These are phyloP conservation scores for Alloteropsis semialata DNA, from an alignment of 176 grass and related monocot genomes.

Conservation along the genomic window DNA sequence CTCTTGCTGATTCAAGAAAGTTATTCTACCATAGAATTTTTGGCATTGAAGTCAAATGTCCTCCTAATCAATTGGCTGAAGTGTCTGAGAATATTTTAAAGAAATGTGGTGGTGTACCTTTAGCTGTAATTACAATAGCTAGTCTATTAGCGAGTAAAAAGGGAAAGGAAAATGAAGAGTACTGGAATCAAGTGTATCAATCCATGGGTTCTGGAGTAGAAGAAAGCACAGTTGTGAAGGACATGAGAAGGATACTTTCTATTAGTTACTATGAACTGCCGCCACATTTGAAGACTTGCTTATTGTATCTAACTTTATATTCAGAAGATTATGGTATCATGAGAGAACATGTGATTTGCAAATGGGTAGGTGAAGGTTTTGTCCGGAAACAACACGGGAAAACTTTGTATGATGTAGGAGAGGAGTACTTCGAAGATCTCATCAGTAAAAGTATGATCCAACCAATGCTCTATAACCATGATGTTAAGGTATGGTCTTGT, in stretches of 20 bases:
- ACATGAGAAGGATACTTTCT: constrained; percentile 12
- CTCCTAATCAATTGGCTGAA: not conserved
- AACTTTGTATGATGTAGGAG: not conserved
- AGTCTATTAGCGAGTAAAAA: not conserved
- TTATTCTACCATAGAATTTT: not conserved
- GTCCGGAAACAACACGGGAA: not conserved
- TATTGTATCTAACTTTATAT: not conserved
- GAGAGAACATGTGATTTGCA: not conserved
- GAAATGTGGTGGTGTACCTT: constrained; percentile 14
- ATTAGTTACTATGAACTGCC: constrained; percentile 5
- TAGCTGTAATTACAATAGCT: constrained; percentile 13
- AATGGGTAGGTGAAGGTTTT: constrained; percentile 4
- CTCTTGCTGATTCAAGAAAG: not conserved
- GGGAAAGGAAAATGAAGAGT: not conserved
- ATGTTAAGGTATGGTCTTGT: fast-evolving
- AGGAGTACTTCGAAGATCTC: not conserved
- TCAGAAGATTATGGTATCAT: not conserved
- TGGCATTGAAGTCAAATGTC: not conserved
- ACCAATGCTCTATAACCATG: fast-evolving
- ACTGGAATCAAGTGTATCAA: not conserved
- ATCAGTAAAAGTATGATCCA: not conserved
- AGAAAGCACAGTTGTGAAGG: not conserved
- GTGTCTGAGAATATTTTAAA: not conserved
- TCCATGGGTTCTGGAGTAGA: not conserved
- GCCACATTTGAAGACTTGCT: not conserved